Conservation (phyloP, 139 green algal species). For the Coelastrella sp. region DNA sequence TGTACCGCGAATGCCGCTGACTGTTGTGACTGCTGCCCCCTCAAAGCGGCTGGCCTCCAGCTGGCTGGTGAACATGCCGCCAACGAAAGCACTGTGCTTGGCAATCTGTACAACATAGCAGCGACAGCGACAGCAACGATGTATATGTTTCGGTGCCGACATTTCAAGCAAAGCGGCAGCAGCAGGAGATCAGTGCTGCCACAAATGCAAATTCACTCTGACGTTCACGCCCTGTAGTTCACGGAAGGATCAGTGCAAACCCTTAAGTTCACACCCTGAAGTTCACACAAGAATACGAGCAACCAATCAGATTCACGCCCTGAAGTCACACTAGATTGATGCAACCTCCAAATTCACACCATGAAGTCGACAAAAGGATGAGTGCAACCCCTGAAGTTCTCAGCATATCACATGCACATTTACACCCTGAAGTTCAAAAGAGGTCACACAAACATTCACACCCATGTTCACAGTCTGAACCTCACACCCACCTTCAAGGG, state of each 20-base stretch:
- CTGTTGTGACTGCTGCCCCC: constrained; percentile 92
- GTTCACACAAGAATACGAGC: too few species aligned
- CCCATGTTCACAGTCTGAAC: not conserved
- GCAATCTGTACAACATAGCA: constrained; percentile 73
- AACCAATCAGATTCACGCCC: too few species aligned
- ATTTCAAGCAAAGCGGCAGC: not conserved
- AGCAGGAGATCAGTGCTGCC: not conserved
- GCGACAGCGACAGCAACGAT: not conserved
- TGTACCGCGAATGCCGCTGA: constrained; percentile 94
- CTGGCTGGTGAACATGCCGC: constrained; percentile 94
- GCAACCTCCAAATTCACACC: too few species aligned
- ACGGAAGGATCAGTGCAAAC: too few species aligned
- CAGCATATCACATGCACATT: too few species aligned
- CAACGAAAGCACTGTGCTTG: constrained; percentile 95
- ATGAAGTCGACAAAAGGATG: too few species aligned
- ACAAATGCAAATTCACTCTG: not conserved
- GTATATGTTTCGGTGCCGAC: not conserved
- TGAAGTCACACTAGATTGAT: too few species aligned
- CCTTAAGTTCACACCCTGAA: too few species aligned
- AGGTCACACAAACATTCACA: not conserved
- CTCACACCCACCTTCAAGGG: constrained; percentile 77
- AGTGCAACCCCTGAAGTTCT: too few species aligned
- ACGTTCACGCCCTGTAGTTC: too few species aligned
- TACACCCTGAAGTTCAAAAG: too few species aligned
- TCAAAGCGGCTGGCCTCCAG: constrained; percentile 83